A percentile compares a stretch with the other conserved stretches of the same genome.
Conservation (phyloP, 2,329 filamentous ascomycete genomes). For the Sporothrix brasiliensis region DNA sequence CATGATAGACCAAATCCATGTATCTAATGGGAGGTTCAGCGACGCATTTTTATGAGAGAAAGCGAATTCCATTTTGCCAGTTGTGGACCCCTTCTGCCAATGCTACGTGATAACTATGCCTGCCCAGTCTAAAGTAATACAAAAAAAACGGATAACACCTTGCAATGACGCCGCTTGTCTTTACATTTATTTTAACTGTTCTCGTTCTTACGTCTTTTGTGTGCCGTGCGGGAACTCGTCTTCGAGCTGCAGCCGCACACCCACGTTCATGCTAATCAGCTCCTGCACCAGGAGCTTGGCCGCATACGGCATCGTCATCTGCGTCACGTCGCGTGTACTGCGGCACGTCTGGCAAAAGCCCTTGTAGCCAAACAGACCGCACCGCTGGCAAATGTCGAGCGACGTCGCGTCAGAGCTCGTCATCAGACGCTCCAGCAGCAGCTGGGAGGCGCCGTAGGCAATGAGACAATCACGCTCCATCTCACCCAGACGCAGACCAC, state of each 20-base stretch:
- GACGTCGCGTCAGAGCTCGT: constrained; percentile 86
- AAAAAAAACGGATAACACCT: constrained; percentile 8
- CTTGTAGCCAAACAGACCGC: constrained; percentile 92
- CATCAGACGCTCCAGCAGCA: constrained; percentile 93
- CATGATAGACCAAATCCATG: background rate
- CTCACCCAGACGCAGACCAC: constrained; percentile 90
- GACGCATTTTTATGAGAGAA: background rate
- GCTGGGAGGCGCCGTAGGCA: constrained; percentile 90
- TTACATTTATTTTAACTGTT: background rate
- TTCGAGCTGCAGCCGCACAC: constrained; percentile 83
- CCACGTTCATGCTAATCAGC: constrained; percentile 98
- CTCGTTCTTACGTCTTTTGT: constrained; percentile 25
- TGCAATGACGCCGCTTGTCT: constrained; percentile 5
- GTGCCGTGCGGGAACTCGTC: constrained; percentile 82
- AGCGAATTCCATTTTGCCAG: background rate
- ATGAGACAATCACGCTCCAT: constrained; percentile 99
- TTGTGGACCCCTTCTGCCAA: background rate
- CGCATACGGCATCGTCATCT: constrained; percentile 97
- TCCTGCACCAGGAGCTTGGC: constrained; percentile 96
- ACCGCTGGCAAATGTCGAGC: constrained; percentile 91
- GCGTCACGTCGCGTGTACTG: constrained; percentile 78
- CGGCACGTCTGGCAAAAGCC: constrained; percentile 94
- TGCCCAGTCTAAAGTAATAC: constrained; percentile 7
- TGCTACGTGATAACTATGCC: constrained; percentile 20
- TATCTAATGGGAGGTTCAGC: background rate